A percentile compares a stretch with the other conserved stretches of the same genome.
Conservation (phyloP, 441 rosid genomes). For the Flueggea neowawraea region DNA sequence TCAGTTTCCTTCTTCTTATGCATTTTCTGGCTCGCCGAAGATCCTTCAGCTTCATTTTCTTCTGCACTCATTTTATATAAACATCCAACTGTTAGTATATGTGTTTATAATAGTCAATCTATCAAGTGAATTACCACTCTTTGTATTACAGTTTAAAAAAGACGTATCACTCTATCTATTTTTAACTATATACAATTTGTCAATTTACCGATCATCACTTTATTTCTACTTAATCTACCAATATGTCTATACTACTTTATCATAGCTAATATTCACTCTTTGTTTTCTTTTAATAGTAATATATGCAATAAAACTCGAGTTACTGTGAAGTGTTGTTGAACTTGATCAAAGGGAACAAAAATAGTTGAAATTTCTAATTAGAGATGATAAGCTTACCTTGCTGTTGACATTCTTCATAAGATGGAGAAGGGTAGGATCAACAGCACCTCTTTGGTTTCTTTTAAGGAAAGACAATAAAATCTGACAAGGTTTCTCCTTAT, state of each 20-base stretch:
- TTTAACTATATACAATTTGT: no score
- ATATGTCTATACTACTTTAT: no score
- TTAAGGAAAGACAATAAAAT: conserved; percentile 63
- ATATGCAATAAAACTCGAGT: no score
- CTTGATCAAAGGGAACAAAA: no score
- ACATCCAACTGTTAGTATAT: not conserved
- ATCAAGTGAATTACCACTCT: no score
- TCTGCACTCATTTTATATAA: conserved; percentile 34
- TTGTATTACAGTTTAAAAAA: no score
- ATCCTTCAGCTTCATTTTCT: conserved; percentile 77
- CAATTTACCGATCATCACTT: no score
- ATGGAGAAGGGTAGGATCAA: conserved; percentile 79
- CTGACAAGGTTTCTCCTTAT: conserved; percentile 72
- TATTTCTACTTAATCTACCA: no score
- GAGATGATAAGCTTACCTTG: conserved; percentile 43
- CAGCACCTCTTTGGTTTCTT: conserved; percentile 52
- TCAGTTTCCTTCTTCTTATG: conserved; percentile 65
- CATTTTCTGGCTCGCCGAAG: conserved; percentile 59
- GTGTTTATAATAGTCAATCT: not conserved
- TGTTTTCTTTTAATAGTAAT: no score
- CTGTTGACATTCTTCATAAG: conserved; percentile 79
- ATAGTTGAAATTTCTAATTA: not conserved
- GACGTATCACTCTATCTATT: no score
- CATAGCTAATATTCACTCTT: no score
- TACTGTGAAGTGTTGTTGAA: no score